These are phyloP conservation scores for Entamoeba dispar DNA, from an alignment of 208 protist genomes.

Conservation along the genomic window DNA sequence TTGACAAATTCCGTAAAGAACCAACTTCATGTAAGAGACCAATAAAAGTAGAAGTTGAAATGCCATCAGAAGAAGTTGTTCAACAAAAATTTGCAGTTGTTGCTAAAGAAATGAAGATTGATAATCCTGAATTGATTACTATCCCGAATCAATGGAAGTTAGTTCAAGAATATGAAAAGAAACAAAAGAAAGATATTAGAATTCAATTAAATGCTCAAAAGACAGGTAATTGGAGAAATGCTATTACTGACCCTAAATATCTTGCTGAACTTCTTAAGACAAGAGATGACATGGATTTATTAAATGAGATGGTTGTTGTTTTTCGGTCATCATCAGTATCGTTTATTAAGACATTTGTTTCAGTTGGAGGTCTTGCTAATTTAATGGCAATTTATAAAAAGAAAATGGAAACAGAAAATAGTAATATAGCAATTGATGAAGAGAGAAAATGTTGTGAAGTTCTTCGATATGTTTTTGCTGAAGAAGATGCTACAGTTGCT, in stretches of 20 bases:
- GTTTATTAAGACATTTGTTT: background rate
- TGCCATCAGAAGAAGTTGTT: background rate
- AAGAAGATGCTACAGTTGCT: background rate
- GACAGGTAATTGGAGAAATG: background rate
- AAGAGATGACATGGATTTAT: background rate
- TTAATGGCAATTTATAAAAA: background rate
- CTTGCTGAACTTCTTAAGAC: background rate
- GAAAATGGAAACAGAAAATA: background rate
- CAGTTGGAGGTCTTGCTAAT: background rate
- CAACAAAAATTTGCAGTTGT: background rate
- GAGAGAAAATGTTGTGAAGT: background rate
- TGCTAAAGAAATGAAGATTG: background rate
- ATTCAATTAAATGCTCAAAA: background rate
- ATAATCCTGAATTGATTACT: background rate
- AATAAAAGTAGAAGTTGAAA: background rate
- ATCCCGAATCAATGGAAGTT: background rate
- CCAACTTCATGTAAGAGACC: background rate
- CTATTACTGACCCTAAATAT: background rate
- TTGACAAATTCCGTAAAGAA: background rate
- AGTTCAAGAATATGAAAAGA: background rate
- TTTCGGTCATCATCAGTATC: background rate
- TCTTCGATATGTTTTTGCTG: background rate
- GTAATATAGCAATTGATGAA: background rate
- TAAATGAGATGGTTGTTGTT: background rate
- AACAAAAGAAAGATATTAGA: background rate